Evolutionary conservation across 2,329 filamentous ascomycete genomes (phyloP).

Genomic region (Aureobasidium sp.): DNA sequence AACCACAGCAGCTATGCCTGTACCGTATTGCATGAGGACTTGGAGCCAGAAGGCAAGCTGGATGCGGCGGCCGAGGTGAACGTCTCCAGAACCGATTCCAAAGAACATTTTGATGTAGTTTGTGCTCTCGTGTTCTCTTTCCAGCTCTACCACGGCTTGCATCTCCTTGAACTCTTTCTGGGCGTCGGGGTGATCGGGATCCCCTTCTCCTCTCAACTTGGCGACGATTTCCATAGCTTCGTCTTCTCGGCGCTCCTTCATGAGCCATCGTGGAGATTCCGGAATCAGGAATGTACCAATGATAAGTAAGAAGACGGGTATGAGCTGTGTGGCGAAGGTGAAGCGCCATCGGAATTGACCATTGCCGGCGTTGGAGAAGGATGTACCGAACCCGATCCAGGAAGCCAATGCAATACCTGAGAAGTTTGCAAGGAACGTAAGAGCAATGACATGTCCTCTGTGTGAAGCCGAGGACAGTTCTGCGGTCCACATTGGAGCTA

Average conservation of each 20-base stretch:
- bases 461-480: conserved; percentile 21
- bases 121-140: neutral
- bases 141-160: neutral
- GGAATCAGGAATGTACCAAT: neutral
- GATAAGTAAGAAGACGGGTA: too few species aligned
- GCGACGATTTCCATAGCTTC: too few species aligned
- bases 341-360: conserved; percentile 23
- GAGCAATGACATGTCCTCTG: conserved; percentile 21
- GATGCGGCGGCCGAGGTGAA: conserved; percentile 41
- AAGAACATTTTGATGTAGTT: conserved; percentile 31
- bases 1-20: conserved; percentile 43
- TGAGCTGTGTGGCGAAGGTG: neutral
- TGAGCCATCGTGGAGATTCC: neutral
- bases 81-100: conserved; percentile 34
- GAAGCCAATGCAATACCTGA: conserved; percentile 26
- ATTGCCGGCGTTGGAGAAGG: conserved; percentile 17
- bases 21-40: conserved; percentile 17
- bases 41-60: conserved; percentile 30
- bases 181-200: conserved; percentile 23
- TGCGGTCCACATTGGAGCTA: conserved; percentile 18
- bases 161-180: conserved; percentile 44
- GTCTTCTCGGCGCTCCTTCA: neutral
- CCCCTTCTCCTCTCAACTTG: too few species aligned
- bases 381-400: conserved; percentile 25
- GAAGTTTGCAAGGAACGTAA: conserved; percentile 26